Conservation (phyloP, 148 eudicot genomes). For the Rhododendron henanense region DNA sequence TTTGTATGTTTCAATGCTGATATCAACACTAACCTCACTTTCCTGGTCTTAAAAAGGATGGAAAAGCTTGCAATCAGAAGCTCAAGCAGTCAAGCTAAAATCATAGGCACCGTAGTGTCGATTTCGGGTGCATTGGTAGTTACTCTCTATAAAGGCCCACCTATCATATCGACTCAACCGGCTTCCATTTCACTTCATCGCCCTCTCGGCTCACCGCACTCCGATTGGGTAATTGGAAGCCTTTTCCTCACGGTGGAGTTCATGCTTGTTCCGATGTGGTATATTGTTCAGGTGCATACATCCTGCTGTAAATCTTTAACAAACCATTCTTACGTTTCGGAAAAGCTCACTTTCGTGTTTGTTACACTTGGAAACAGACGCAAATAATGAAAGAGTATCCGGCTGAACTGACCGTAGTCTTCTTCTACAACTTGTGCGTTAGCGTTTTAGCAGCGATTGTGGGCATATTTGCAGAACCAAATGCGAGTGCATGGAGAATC, state of each 20-base stretch:
- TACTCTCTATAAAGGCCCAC: slow-evolving; percentile 56
- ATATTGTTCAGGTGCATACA: slow-evolving; percentile 63
- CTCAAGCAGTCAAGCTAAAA: slow-evolving; percentile 58
- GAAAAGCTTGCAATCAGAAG: slow-evolving; percentile 57
- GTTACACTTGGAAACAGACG: slow-evolving; percentile 52
- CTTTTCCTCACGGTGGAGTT: slow-evolving; percentile 56
- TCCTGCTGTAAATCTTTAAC: neutral
- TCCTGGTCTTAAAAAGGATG: slow-evolving; percentile 38
- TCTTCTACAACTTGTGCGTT: slow-evolving; percentile 46
- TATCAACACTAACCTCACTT: neutral
- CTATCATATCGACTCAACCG: slow-evolving; percentile 19
- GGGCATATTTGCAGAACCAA: slow-evolving; percentile 30
- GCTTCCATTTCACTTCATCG: slow-evolving; percentile 8
- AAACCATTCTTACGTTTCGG: neutral
- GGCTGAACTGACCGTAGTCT: slow-evolving; percentile 53
- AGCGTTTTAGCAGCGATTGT: slow-evolving; percentile 40
- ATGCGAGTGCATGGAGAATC: slow-evolving; percentile 43
- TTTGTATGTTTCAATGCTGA: neutral
- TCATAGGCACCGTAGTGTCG: slow-evolving; percentile 59
- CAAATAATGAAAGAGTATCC: slow-evolving; percentile 63
- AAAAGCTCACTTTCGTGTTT: neutral
- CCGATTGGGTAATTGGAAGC: slow-evolving; percentile 61
- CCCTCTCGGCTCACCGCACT: slow-evolving; percentile 20
- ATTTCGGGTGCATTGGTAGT: slow-evolving; percentile 65
- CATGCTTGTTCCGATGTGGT: slow-evolving; percentile 66